Conservation (phyloP, 108 stramenopile genomes). For the Nannochloropsis salina region DNA sequence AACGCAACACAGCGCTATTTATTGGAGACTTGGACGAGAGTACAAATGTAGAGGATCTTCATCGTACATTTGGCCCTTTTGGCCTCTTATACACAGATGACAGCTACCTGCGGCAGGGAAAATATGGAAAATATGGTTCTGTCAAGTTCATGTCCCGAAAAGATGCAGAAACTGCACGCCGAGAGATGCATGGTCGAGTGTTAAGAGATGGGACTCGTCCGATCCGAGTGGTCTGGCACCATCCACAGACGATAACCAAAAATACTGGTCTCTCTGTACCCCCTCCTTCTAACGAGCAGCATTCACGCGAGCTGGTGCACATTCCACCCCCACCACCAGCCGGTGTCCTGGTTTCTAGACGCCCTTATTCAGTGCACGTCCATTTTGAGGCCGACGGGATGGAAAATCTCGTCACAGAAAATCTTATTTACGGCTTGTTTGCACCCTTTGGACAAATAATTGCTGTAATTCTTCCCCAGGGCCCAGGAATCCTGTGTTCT, state of each 20-base stretch:
- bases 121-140: background rate
- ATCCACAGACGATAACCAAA: background rate
- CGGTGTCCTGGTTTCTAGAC: background rate
- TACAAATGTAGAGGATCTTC: background rate
- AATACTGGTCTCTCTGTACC: background rate
- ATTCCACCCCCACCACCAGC: background rate
- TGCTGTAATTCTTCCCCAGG: background rate
- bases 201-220: background rate
- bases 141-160: background rate
- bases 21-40: conserved; percentile 22
- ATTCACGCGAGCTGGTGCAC: conserved; percentile 8
- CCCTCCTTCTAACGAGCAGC: background rate
- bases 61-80: background rate
- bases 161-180: background rate
- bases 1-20: conserved; percentile 37
- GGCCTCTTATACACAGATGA: background rate
- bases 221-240: conserved; percentile 13
- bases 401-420: background rate
- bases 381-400: background rate
- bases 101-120: background rate
- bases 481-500: background rate
- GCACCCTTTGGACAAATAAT: conserved; percentile 12
- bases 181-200: background rate
- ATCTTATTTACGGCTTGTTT: background rate
- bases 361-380: background rate